A percentile compares a stretch with the other conserved stretches of the same genome.
phyloP scores from a whole-genome alignment of 768 basidiomycete genomes.

The Suillus luteus region DNA sequence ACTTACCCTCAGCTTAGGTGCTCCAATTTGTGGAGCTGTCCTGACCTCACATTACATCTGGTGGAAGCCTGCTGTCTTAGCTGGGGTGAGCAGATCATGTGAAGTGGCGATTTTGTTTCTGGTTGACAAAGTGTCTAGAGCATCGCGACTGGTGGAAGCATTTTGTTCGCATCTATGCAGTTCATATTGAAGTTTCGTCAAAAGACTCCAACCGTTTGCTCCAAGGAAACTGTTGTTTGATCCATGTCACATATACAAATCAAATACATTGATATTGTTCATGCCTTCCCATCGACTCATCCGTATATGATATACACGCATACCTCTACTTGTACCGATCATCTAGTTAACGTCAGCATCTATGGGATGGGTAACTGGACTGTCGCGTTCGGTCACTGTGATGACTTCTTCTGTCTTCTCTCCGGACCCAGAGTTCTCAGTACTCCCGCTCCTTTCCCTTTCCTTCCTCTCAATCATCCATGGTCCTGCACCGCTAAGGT shows the following conservation, averaged over 20 bases:
- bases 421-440: neutral
- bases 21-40: conserved; percentile 59
- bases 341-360: conserved; percentile 2
- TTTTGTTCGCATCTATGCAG: neutral
- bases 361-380: conserved; percentile 6
- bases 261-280: too few species aligned
- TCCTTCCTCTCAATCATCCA: conserved; percentile 61
- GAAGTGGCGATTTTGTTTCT: neutral
- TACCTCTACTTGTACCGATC: neutral
- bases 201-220: neutral
- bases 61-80: conserved; percentile 59
- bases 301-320: neutral
- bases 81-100: conserved; percentile 36
- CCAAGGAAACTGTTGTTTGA: neutral
- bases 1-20: conserved; percentile 38
- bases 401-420: neutral
- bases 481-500: conserved; percentile 64
- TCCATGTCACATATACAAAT: neutral
- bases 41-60: conserved; percentile 51
- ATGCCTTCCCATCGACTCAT: neutral
- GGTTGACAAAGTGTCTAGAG: neutral
- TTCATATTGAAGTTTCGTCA: neutral
- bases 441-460: conserved; percentile 21
- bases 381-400: neutral
- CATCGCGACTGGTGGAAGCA: neutral